Base-by-base conservation (phyloP, 1,139 yeast genomes). In the Nakaseomyces uthaithaninus region DNA sequence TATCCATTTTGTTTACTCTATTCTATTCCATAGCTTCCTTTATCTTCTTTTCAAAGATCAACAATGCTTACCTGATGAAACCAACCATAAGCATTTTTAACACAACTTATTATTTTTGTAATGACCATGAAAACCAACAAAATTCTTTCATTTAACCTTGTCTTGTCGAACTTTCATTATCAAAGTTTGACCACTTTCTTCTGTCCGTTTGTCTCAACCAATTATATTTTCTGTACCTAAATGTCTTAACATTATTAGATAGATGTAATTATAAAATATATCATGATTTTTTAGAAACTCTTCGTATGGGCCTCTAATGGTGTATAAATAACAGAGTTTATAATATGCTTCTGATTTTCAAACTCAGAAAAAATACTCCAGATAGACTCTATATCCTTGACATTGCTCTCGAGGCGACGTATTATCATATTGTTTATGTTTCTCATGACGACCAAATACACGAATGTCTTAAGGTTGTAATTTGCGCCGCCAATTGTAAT, bases 211-310 rank as follows among this genome's bases (percentile, higher is more conserved):
- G n/a, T n/a, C n/a, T n/a, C 18, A 33, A 14, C 4, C 24, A 12
- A 15, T 22, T 18, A 12, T 17, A 22, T 17, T 34, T 40, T 33
- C 27, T n/a, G n/a, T n/a, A n/a, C 5, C 18, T 35, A 12, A 35
- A 36, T 12, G 17, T 31, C 6, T n/a, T 22, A 9, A 31, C 35
- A 6, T 25, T 24, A 27, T 28, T 26, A 11, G 44, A 22, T 27
- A 45, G 23, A 19, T 36, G 40, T n/a, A 38, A 30, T 22, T 41
- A 42, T 2, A 45, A 44, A 35, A 45, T 45, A 38, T 39, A 22
- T 46, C 44, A 31, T 17, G 45, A 33, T 42, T 22, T 43, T 46
- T 3, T 11, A 19, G 10, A 20, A 33, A 5, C 5, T 20, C 11
- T 28, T 28, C 4, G 25, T 31, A 20, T 31, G 25, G 19, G 35